Percentiles rank a stretch among this genome's conserved stretches.
phyloP scores from a whole-genome alignment of 2,329 filamentous ascomycete species.

The Aspergillus versicolor region DNA sequence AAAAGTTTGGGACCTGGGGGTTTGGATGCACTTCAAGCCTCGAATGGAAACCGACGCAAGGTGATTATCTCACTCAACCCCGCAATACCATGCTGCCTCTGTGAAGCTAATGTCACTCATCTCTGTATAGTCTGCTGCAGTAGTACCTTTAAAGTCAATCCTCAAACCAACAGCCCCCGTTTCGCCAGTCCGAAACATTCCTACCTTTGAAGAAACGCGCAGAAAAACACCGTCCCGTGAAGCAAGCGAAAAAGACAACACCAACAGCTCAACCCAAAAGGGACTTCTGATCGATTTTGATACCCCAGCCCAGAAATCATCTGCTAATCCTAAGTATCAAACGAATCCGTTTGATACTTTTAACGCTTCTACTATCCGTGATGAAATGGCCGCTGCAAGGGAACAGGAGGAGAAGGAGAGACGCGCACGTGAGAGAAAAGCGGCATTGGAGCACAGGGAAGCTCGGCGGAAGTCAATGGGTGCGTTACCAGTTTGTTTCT shows the following conservation, averaged over 20 bases:
- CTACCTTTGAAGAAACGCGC: slow-evolving; percentile 56
- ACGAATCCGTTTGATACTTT: slow-evolving; percentile 50
- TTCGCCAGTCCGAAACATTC: slow-evolving; percentile 65
- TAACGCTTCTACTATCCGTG: slow-evolving; percentile 39
- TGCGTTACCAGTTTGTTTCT: slow-evolving; percentile 27
- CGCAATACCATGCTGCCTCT: background rate
- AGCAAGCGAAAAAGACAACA: slow-evolving; percentile 21
- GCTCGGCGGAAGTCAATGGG: slow-evolving; percentile 87
- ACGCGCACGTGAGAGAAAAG: slow-evolving; percentile 57
- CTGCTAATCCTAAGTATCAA: slow-evolving; percentile 40
- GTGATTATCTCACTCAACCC: slow-evolving; percentile 50
- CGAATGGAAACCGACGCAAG: slow-evolving; percentile 74
- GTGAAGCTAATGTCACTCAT: slow-evolving; percentile 6
- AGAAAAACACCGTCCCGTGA: slow-evolving; percentile 40
- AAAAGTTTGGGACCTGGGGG: slow-evolving; percentile 96
- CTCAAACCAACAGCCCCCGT: slow-evolving; percentile 73
- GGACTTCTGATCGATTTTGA: slow-evolving; percentile 46
- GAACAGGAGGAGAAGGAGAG: slow-evolving; percentile 68
- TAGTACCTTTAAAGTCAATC: slow-evolving; percentile 63
- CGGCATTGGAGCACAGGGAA: slow-evolving; percentile 71
- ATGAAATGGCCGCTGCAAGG: slow-evolving; percentile 63
- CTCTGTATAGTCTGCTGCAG: slow-evolving; percentile 38
- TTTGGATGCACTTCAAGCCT: slow-evolving; percentile 74
- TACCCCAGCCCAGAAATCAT: slow-evolving; percentile 35
- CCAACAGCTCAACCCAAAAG: slow-evolving; percentile 25